These are phyloP conservation scores for Fistulinella prunicolor DNA, from an alignment of 768 basidiomycete genomes.

Conservation along the genomic window DNA sequence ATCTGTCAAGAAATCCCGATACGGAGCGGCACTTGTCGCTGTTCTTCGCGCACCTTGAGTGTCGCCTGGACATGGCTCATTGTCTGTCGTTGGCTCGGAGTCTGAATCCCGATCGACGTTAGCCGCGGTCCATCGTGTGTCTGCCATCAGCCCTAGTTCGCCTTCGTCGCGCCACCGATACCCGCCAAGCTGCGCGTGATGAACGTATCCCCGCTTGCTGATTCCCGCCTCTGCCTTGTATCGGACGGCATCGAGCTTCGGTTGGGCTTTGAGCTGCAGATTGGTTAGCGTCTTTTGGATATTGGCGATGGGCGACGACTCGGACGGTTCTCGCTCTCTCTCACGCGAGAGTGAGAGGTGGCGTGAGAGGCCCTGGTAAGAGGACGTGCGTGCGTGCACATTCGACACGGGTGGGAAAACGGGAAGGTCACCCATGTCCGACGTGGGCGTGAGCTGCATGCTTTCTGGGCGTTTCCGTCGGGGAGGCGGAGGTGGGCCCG, in stretches of 20 bases:
- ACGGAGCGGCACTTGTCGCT: background rate
- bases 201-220: conserved; percentile 56
- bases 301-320: conserved; percentile 34
- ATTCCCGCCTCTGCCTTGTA: conserved; percentile 74
- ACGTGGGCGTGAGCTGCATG: conserved; percentile 43
- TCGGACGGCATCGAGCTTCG: conserved; percentile 57
- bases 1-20: conserved; percentile 19
- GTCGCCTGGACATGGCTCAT: conserved; percentile 23
- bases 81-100: conserved; percentile 24
- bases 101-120: conserved; percentile 20
- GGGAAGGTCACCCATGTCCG: conserved; percentile 16
- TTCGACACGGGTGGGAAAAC: conserved; percentile 3
- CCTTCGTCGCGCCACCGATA: conserved; percentile 34
- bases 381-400: conserved; percentile 13
- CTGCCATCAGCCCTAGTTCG: conserved; percentile 38
- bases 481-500: conserved; percentile 42
- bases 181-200: conserved; percentile 28
- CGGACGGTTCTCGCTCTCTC: conserved; percentile 15
- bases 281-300: conserved; percentile 45
- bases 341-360: conserved; percentile 38
- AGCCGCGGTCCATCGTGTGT: conserved; percentile 32
- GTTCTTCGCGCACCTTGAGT: conserved; percentile 6
- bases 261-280: conserved; percentile 43
- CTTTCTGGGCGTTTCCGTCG: conserved; percentile 62
- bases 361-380: conserved; percentile 33